Conservation (phyloP, 768 basidiomycete genomes). For the Trametes villosa region DNA sequence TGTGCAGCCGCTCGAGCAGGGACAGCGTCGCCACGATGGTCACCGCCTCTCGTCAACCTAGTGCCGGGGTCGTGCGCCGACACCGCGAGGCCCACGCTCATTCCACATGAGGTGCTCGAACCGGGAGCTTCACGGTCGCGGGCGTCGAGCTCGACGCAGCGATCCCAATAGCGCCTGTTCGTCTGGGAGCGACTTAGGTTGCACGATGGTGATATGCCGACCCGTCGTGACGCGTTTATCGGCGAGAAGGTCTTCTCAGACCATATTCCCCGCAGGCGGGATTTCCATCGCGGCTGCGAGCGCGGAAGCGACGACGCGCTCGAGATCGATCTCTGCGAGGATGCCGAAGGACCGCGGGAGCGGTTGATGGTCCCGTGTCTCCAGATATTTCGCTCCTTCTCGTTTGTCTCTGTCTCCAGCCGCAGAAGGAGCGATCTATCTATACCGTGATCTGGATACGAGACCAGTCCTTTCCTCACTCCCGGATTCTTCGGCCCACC, state of each 20-base stretch:
- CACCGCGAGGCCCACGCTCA: conserved; percentile 53
- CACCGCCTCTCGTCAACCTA: conserved; percentile 41
- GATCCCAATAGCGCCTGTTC: conserved; percentile 50
- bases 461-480: too few species aligned
- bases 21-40: conserved; percentile 54
- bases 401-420: too few species aligned
- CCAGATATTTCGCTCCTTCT: too few species aligned
- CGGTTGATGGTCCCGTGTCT: too few species aligned
- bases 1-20: conserved; percentile 63
- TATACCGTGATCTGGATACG: too few species aligned
- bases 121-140: conserved; percentile 47
- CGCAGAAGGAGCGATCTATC: too few species aligned
- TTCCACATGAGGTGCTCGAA: conserved; percentile 76
- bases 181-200: conserved; percentile 52
- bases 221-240: conserved; percentile 52
- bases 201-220: conserved; percentile 90
- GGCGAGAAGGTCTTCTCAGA: conserved; percentile 55
- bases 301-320: conserved; percentile 46
- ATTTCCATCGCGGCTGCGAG: conserved; percentile 41
- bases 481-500: too few species aligned
- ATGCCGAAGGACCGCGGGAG: conserved; percentile 84
- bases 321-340: conserved; percentile 72
- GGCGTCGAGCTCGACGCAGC: conserved; percentile 50
- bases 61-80: conserved; percentile 35
- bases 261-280: conserved; percentile 36